Conservation (phyloP, 441 rosid genomes). For the Capsella rubella region DNA sequence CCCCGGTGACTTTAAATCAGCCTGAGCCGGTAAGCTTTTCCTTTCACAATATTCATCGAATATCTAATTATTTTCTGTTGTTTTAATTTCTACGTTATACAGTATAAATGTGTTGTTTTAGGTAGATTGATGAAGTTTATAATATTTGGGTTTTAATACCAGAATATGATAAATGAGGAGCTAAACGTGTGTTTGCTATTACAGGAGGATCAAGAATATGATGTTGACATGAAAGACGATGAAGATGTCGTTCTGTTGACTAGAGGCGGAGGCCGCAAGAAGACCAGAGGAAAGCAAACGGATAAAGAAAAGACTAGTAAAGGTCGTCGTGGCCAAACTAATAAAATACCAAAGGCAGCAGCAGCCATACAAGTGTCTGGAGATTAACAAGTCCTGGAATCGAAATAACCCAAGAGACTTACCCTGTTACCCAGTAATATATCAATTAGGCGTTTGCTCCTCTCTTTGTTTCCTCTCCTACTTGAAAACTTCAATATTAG, state of each 20-base stretch:
- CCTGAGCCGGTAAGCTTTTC: conserved; percentile 36
- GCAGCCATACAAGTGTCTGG: background rate
- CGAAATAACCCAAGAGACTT: background rate
- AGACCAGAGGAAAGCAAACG: background rate
- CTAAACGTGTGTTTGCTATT: background rate
- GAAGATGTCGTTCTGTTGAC: background rate
- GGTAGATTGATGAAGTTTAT: background rate
- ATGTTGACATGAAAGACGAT: background rate
- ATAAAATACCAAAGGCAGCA: background rate
- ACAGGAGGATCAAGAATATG: conserved; percentile 23
- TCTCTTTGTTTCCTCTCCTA: background rate
- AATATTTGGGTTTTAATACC: background rate
- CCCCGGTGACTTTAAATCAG: conserved; percentile 1
- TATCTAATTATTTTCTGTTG: background rate
- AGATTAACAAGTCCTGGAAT: background rate
- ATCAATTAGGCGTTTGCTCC: conserved; percentile 1
- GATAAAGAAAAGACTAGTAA: background rate
- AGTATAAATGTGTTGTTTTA: background rate
- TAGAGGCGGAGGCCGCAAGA: background rate
- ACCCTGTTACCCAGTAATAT: background rate
- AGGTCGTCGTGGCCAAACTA: conserved; percentile 7
- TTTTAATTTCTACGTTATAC: background rate
- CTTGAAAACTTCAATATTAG: no score
- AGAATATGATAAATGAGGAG: background rate
- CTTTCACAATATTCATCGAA: background rate